Percentiles rank a stretch among this genome's conserved stretches.
Evolutionary conservation across 805 yeast genomes (phyloP).

Genomic region (Candida michaelii): DNA sequence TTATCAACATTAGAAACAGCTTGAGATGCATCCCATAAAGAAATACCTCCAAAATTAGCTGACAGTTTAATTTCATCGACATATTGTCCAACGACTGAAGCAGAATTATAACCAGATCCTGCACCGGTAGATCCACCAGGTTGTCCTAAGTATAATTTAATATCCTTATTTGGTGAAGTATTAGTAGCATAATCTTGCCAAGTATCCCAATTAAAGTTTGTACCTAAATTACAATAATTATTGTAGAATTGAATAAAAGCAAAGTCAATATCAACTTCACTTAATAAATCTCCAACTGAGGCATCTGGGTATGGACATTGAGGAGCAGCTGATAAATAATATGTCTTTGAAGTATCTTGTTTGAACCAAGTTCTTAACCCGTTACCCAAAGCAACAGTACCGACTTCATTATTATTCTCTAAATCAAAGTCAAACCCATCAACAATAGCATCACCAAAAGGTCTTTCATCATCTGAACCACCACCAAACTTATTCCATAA

Average conservation of each 20-base stretch:
- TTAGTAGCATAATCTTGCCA: conserved; percentile 33
- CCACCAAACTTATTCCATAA: conserved; percentile 43
- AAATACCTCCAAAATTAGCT: conserved; percentile 60
- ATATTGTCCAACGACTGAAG: conserved; percentile 20
- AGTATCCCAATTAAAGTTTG: conserved; percentile 34
- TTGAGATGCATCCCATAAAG: conserved; percentile 83
- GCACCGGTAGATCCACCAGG: conserved; percentile 35
- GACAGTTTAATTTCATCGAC: conserved; percentile 19
- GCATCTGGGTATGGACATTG: conserved; percentile 42
- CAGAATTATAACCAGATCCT: conserved; percentile 31
- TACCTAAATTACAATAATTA: conserved; percentile 30
- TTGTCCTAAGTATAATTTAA: conserved; percentile 34
- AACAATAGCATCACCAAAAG: conserved; percentile 70
- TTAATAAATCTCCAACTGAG: conserved; percentile 33
- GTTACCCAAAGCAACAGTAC: conserved; percentile 60
- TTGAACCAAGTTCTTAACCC: conserved; percentile 23
- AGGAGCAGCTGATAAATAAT: conserved; percentile 37
- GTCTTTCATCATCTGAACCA: conserved; percentile 37
- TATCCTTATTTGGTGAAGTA: conserved; percentile 30
- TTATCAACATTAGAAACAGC: conserved; percentile 30
- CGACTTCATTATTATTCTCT: conserved; percentile 58
- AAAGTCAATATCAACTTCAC: conserved; percentile 27
- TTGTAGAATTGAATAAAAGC: conserved; percentile 43
- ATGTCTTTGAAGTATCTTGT: conserved; percentile 28
- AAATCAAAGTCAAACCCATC: conserved; percentile 85